Evolutionary conservation across 139 green algal species (phyloP), one percentile per base, ranked within the genome.

Genomic region (Chlamydomonas incerta): DNA sequence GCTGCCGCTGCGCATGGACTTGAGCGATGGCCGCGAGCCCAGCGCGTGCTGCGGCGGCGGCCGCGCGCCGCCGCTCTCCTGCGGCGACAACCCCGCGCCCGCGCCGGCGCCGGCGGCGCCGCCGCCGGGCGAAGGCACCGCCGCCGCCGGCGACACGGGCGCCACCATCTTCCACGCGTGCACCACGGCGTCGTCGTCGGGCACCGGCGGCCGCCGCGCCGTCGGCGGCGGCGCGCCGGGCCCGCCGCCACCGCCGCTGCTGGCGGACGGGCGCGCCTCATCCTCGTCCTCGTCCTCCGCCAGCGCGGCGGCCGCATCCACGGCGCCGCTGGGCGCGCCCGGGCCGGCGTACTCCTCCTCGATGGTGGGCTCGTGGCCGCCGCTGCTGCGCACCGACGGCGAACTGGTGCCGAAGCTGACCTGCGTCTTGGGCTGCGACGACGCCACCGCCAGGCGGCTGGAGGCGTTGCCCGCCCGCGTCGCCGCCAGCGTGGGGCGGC

Each of bases 101-200:
- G 67, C 67, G 67, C 34, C 67, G 14, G 9, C 4, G 52, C 52
- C 10, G 50, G 18, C 50, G 28, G 34, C 71, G 41, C 41, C 41
- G 37, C 37, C 29, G 41, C 37, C 24, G 41, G 63, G 63, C 63
- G 50, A 21, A 31, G 55, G 52, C 14, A 34, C 74, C 23, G 52
- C 55, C 37, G 21, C 20, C 29, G 75, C 3, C 46, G 70, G 18
- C 24, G 35, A n/a, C 3, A 41, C 50, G 10, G 76, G 62, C 46
- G 46, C 26, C 0, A 85, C 79, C 24, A 85, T 47, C 79, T 85
- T 85, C 79, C 79, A 85, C 4, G 79, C 79, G 15, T 85, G 79
- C 46, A 68, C 20, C 47, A 68, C 65, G 10, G 29, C 58, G 21
- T 31, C 47, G 24, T 60, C 67, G 9, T 41, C 6, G 2, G 34